A percentile compares a stretch with the other conserved stretches of the same genome.
Evolutionary conservation across 768 basidiomycete species (phyloP).

Genomic region (Suillus brevipes): DNA sequence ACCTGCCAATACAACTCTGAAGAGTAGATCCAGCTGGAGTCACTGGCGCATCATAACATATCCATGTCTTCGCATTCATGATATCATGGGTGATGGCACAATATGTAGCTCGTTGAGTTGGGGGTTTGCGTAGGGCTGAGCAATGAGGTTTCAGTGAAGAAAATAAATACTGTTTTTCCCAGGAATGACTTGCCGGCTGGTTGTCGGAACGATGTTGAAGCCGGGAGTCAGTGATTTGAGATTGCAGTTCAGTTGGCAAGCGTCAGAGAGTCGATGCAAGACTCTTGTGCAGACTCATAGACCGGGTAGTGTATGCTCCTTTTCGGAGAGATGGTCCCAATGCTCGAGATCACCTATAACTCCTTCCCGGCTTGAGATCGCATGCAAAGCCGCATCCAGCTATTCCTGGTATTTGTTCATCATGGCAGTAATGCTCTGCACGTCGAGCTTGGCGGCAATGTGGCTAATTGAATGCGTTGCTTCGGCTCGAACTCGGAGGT

Average conservation of each 20-base stretch:
- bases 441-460: no score
- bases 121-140: neutral
- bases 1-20: neutral
- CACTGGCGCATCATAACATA: neutral
- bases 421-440: no score
- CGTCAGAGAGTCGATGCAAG: conserved; percentile 33
- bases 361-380: conserved; percentile 13
- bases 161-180: neutral
- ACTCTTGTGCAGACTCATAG: conserved; percentile 15
- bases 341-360: conserved; percentile 15
- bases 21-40: neutral
- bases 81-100: neutral
- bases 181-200: neutral
- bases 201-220: neutral
- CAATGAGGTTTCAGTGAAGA: neutral
- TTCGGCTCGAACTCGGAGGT: no score
- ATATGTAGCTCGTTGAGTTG: neutral
- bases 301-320: conserved; percentile 3
- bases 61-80: neutral
- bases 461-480: no score
- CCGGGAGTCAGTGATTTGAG: conserved; percentile 43
- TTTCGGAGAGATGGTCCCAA: conserved; percentile 15
- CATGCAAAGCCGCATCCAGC: conserved; percentile 14
- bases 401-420: conserved; percentile 14
- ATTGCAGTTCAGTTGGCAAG: conserved; percentile 46